These are phyloP conservation scores for Candida arabinofermentans DNA, from an alignment of 805 yeast genomes.

Conservation along the genomic window DNA sequence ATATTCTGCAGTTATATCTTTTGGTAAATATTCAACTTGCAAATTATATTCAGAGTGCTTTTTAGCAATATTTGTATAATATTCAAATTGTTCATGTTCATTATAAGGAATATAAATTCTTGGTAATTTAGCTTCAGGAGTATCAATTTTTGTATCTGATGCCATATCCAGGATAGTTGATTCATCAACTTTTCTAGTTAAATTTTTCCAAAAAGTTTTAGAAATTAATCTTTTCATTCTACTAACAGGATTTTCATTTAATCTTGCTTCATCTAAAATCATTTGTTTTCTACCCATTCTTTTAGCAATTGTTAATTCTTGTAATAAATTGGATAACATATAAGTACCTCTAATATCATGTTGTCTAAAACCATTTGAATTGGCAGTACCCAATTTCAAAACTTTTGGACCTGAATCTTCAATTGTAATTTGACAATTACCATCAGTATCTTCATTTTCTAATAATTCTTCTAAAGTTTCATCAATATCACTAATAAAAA, in stretches of 20 bases:
- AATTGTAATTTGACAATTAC: constrained; percentile 77
- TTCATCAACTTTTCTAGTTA: constrained; percentile 68
- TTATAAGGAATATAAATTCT: constrained; percentile 73
- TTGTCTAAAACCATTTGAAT: constrained; percentile 75
- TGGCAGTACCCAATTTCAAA: constrained; percentile 74
- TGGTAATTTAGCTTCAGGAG: constrained; percentile 59
- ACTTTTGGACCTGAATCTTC: constrained; percentile 85
- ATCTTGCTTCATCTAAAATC: constrained; percentile 75
- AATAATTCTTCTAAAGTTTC: constrained; percentile 65
- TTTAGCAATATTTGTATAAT: constrained; percentile 51
- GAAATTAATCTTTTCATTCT: constrained; percentile 70
- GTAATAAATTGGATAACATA: constrained; percentile 80
- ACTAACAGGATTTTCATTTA: constrained; percentile 83
- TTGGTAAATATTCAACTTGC: constrained; percentile 76
- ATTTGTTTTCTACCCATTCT: constrained; percentile 73
- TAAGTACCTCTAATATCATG: constrained; percentile 82
- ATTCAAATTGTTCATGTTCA: constrained; percentile 69
- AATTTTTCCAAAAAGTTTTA: constrained; percentile 73
- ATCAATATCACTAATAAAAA: constrained; percentile 73
- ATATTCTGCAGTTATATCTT: constrained; percentile 68
- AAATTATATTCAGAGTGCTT: constrained; percentile 53
- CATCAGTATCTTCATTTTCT: constrained; percentile 79
- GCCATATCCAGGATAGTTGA: constrained; percentile 67
- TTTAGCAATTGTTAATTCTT: constrained; percentile 85
- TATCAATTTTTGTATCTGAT: constrained; percentile 67